phyloP scores from a whole-genome alignment of 257 asterid genomes.

The Linaria vulgaris region DNA sequence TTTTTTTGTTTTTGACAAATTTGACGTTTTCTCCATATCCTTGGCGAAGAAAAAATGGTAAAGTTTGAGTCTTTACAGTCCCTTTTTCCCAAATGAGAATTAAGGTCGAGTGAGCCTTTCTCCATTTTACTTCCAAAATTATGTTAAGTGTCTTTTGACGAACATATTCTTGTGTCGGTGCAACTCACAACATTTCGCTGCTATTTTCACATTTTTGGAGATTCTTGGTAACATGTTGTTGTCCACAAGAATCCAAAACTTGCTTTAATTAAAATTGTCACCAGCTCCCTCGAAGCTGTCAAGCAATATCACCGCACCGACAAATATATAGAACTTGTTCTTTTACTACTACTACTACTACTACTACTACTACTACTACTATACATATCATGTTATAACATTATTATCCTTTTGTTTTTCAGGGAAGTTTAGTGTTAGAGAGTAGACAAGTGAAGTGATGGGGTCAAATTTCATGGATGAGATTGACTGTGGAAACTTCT shows the following conservation, averaged over 20 bases:
- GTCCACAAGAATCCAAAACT: conserved; percentile 35
- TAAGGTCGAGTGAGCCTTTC: conserved; percentile 2
- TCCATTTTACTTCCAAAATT: too few relatives aligned
- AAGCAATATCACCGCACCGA: conserved; percentile 23
- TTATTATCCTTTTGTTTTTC: conserved; percentile 8
- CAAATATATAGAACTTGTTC: too few relatives aligned
- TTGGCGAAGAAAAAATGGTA: too few relatives aligned
- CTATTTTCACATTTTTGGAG: conserved; percentile 4
- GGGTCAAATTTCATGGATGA: conserved; percentile 67
- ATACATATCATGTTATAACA: too few relatives aligned
- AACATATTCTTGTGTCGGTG: conserved; percentile 38
- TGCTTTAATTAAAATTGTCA: conserved; percentile 24
- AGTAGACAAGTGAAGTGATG: conserved; percentile 38
- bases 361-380: too few relatives aligned
- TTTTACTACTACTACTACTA: too few relatives aligned
- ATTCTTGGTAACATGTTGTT: background rate
- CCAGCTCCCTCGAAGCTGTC: conserved; percentile 37
- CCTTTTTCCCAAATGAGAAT: background rate
- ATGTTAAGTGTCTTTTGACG: too few relatives aligned
- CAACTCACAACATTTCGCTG: conserved; percentile 15
- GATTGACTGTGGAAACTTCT: conserved; percentile 74
- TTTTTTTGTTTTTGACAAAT: background rate
- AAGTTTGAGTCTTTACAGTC: conserved; percentile 18
- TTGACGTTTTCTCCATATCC: too few relatives aligned
- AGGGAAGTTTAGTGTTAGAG: conserved; percentile 27